Evolutionary conservation across 768 basidiomycete species (phyloP), one percentile per base, ranked within the genome.

Genomic region (Pleurotus citrinopileatus): DNA sequence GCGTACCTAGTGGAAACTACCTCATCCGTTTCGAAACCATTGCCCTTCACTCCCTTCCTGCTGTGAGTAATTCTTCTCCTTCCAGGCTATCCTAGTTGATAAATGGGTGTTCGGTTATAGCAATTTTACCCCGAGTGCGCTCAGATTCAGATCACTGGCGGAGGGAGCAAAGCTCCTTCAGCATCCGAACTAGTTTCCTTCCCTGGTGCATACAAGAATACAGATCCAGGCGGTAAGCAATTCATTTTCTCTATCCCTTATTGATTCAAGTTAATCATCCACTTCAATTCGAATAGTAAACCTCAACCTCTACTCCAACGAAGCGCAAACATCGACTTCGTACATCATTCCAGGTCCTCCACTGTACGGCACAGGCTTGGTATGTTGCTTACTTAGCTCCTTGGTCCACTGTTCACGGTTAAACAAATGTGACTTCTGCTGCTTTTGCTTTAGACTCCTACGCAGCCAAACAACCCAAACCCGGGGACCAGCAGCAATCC

Each of bases 81-180:
- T 12, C 38, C 32, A n/a, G 15, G 7, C 10, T 40, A 40, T 40
- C 10, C 17, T 19, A 12, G 12, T 19, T 7, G 15, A 7, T 13
- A 2, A 13, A 7, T 40, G 38, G 7, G 10, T 19, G 10, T 13
- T n/a, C 17, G 15, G 10, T 19, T 12, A 40, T 65, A 82, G 66
- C 83, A 90, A 77, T 81, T 89, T 66, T 90, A 90, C 62, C 84
- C 87, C 0, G 82, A 85, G 61, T 77, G 76, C 51, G 76, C 76
- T 10, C 76, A 78, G 57, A 63, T 77, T 26, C 54, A 59, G 28
- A 75, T 78, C 53, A 72, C 70, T n/a, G 72, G 70, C 32, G 73
- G 75, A 26, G 76, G 76, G 4, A 67, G 56, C 46, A 57, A 67
- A 10, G 69, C 70, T 2, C 76, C 76, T 0, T 72, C 72, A 4